These are phyloP conservation scores for Tetrahymena thermophila DNA, from an alignment of 73 alveolate genomes.

Conservation along the genomic window DNA sequence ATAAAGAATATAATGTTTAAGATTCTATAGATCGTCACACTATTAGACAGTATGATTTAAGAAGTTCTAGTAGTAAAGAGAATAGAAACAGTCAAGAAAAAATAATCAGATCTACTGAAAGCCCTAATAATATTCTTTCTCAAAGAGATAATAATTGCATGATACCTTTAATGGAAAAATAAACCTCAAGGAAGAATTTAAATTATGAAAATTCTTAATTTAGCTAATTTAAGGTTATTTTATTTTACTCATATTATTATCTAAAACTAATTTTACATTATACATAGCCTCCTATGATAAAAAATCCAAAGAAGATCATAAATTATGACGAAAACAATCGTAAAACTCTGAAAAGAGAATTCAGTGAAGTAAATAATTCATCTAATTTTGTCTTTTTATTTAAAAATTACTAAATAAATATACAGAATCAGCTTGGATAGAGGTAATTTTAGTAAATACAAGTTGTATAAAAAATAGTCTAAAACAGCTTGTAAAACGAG, in stretches of 20 bases:
- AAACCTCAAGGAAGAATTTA: not conserved
- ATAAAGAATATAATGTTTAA: not conserved
- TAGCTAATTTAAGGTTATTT: not conserved
- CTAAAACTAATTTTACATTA: not conserved
- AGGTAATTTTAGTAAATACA: not conserved
- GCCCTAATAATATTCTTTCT: not conserved
- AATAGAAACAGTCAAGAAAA: not conserved
- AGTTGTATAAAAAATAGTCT: not conserved
- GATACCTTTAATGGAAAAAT: not conserved
- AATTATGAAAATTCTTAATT: not conserved
- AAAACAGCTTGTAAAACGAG: not conserved
- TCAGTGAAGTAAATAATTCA: not conserved
- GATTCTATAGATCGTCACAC: not conserved
- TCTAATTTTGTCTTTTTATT: not conserved
- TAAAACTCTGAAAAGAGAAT: not conserved
- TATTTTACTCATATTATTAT: not conserved
- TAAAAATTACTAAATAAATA: no score
- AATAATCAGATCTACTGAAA: not conserved
- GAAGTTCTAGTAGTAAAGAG: not conserved
- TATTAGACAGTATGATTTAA: not conserved
- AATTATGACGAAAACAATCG: not conserved
- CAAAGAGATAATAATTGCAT: not conserved
- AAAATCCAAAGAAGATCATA: not conserved
- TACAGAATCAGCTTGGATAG: not conserved
- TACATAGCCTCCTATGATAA: not conserved